Evolutionary conservation across 2,329 filamentous ascomycete genomes (phyloP).

Genomic region (Cryphonectria japonica): DNA sequence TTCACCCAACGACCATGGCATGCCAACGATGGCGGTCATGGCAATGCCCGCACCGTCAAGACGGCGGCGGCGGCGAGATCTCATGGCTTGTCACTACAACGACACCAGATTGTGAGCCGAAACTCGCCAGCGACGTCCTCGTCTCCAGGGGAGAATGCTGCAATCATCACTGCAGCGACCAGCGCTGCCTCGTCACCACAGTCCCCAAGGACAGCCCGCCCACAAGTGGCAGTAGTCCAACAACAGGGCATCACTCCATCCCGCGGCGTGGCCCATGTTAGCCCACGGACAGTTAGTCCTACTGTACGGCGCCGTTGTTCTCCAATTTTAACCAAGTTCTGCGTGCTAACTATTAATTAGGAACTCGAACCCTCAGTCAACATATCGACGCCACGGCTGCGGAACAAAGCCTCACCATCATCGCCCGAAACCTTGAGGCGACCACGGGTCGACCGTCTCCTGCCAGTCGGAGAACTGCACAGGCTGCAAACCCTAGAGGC

Average conservation of each 20-base stretch:
- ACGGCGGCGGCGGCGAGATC: background rate
- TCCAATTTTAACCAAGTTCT: background rate
- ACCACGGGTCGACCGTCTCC: background rate
- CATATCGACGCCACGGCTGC: background rate
- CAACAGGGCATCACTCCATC: background rate
- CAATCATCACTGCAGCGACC: constrained; percentile 1
- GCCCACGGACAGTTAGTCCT: constrained; percentile 16
- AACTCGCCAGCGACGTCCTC: background rate
- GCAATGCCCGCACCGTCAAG: background rate
- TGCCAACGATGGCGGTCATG: constrained; percentile 18
- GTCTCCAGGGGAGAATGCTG: background rate
- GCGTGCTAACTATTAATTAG: constrained; percentile 25
- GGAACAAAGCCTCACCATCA: background rate
- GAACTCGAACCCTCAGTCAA: constrained; percentile 6
- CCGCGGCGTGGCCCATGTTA: constrained; percentile 12
- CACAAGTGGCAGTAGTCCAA: background rate
- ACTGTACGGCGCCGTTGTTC: constrained; percentile 16
- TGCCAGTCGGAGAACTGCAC: background rate
- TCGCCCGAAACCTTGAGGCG: background rate
- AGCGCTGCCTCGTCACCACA: constrained; percentile 11
- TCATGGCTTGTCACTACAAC: constrained; percentile 1
- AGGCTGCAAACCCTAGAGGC: constrained; percentile 4
- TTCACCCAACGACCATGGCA: constrained; percentile 20
- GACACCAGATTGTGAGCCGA: background rate
- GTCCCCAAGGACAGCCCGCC: constrained; percentile 5